A percentile compares a stretch with the other conserved stretches of the same genome.
phyloP scores from a whole-genome alignment of 108 stramenopile genomes.

The Seminavis robusta region DNA sequence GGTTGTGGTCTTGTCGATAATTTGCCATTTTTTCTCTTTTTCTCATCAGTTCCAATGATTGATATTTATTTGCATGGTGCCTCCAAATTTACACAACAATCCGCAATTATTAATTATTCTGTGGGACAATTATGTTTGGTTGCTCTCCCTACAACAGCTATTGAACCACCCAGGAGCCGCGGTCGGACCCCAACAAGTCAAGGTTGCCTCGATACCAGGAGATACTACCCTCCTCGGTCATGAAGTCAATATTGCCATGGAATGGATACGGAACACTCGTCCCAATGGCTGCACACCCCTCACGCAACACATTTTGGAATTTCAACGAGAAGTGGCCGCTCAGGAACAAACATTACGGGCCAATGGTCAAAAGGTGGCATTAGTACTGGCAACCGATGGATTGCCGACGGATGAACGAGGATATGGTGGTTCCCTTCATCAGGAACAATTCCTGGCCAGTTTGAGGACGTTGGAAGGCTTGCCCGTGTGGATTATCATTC shows the following conservation, averaged over 20 bases:
- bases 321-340: constrained; percentile 44
- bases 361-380: constrained; percentile 60
- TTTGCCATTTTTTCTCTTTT: too few relatives aligned
- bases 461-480: constrained; percentile 62
- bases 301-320: constrained; percentile 59
- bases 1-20: too few relatives aligned
- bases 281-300: constrained; percentile 77
- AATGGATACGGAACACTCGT: constrained; percentile 40
- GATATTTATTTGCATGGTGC: too few relatives aligned
- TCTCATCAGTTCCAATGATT: too few relatives aligned
- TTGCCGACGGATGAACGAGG: constrained; percentile 66
- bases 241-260: constrained; percentile 37
- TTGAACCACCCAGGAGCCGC: constrained; percentile 50
- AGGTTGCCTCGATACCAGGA: constrained; percentile 33
- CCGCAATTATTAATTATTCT: too few relatives aligned
- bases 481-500: constrained; percentile 78
- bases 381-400: constrained; percentile 86
- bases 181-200: constrained; percentile 52
- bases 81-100: too few relatives aligned
- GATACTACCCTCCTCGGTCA: constrained; percentile 31
- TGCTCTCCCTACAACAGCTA: too few relatives aligned
- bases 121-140: too few relatives aligned
- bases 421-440: constrained; percentile 8
- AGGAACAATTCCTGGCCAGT: constrained; percentile 39
- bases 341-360: constrained; percentile 33